Evolutionary conservation across 1,284 basidiomycete species (phyloP).

Genomic region (Trametes polyzona): DNA sequence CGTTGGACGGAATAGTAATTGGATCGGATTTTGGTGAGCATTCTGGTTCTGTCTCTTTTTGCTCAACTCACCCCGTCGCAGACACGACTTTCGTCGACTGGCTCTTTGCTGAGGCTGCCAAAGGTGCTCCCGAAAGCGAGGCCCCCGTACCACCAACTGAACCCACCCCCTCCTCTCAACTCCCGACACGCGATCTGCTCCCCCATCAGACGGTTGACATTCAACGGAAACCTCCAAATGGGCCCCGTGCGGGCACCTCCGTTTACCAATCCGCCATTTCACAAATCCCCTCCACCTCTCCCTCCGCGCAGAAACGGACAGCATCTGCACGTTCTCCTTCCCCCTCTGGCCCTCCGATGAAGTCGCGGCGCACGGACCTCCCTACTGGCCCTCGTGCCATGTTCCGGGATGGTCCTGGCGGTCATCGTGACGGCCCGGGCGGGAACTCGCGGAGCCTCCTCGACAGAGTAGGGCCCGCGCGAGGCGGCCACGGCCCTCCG

Average conservation of each 20-base stretch:
- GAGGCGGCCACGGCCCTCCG: slow-evolving; percentile 35
- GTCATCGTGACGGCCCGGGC: slow-evolving; percentile 42
- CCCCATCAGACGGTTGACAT: slow-evolving; percentile 40
- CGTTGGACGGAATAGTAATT: slow-evolving; percentile 55
- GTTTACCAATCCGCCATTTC: slow-evolving; percentile 73
- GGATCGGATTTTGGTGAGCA: slow-evolving; percentile 73
- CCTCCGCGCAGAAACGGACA: slow-evolving; percentile 65
- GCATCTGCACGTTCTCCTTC: slow-evolving; percentile 78
- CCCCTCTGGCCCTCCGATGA: slow-evolving; percentile 62
- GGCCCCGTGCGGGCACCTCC: slow-evolving; percentile 33
- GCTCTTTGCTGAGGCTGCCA: slow-evolving; percentile 79
- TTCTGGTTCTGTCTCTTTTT: slow-evolving; percentile 20
- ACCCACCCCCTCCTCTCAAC: slow-evolving; percentile 41
- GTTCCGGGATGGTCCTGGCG: slow-evolving; percentile 45
- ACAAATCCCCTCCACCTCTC: slow-evolving; percentile 59
- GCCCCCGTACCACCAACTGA: slow-evolving; percentile 39
- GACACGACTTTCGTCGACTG: slow-evolving; percentile 82
- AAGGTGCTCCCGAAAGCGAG: slow-evolving; percentile 57
- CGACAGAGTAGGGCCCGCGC: slow-evolving; percentile 65
- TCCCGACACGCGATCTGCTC: slow-evolving; percentile 31
- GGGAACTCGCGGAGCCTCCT: slow-evolving; percentile 60
- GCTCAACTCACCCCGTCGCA: slow-evolving; percentile 33
- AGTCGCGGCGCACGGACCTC: slow-evolving; percentile 70
- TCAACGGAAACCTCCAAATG: slow-evolving; percentile 47
- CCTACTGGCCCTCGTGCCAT: slow-evolving; percentile 83